Percentiles rank a stretch among this genome's conserved stretches.
phyloP scores from a whole-genome alignment of 495 filamentous ascomycete species.

The Glarea lozoyensis region DNA sequence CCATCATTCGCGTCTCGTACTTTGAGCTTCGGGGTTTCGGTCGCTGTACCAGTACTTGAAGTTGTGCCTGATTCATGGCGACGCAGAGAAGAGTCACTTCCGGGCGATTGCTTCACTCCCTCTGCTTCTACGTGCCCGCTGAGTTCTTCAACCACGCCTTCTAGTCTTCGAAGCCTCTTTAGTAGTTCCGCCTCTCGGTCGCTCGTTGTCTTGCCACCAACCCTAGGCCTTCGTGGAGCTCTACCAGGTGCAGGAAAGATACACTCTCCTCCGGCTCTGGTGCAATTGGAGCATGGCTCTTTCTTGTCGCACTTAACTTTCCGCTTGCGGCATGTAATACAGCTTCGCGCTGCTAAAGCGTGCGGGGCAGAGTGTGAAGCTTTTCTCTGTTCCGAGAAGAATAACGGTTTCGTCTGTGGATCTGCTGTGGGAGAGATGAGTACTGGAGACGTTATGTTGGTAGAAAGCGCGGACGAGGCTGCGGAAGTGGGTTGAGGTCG shows the following conservation, averaged over 20 bases:
- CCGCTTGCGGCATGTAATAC: constrained; percentile 72
- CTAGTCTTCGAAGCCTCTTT: constrained; percentile 66
- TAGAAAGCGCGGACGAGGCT: neutral
- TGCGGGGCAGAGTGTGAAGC: constrained; percentile 9
- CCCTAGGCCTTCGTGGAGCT: constrained; percentile 61
- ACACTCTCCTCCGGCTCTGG: constrained; percentile 68
- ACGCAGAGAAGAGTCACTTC: constrained; percentile 18
- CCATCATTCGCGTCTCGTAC: constrained; percentile 19
- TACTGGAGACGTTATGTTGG: neutral
- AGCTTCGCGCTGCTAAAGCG: constrained; percentile 58
- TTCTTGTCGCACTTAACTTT: constrained; percentile 88
- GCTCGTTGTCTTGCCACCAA: constrained; percentile 34
- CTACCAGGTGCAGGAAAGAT: constrained; percentile 76
- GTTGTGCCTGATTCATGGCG: constrained; percentile 20
- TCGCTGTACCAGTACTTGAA: constrained; percentile 12
- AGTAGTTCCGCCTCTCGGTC: constrained; percentile 68
- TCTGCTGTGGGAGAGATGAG: neutral
- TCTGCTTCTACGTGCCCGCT: constrained; percentile 43
- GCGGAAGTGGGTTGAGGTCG: neutral
- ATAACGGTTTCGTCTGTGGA: neutral
- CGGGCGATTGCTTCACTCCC: constrained; percentile 17
- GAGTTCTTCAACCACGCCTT: constrained; percentile 71
- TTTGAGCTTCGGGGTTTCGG: constrained; percentile 3
- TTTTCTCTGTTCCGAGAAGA: constrained; percentile 8
- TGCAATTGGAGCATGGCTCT: constrained; percentile 76